Base-by-base conservation (phyloP, 768 basidiomycete species). In the Mycena indigotica region DNA sequence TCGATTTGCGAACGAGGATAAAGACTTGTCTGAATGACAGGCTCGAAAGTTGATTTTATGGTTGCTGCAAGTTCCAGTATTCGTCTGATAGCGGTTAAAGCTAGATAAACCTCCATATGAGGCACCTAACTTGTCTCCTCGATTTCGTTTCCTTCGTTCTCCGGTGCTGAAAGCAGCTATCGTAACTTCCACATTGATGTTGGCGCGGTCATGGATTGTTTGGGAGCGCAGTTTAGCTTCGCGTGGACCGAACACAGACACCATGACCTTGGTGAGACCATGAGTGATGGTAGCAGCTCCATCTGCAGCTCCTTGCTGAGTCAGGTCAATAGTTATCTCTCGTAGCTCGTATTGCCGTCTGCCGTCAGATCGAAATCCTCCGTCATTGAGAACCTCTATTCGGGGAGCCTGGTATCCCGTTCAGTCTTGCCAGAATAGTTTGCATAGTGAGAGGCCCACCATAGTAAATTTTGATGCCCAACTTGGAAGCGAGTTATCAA, bases 1-100 rank as follows among this genome's bases (percentile, higher is more conserved):
- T 96, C 93, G 70, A 99, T 97, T 70, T 95, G 88, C 29, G 91
- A 91, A 49, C 97, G 87, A 21, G 96, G 96, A 74, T 97, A 98
- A 46, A 99, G 82, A 58, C 81, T 82, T 5, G 91, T 89, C 69
- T 94, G 91, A 23, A 99, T 84, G 54, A 96, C 93, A 39, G 95
- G 94, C 69, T 98, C 96, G 69, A 99, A 98, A 0, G 97, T 98
- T 28, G 92, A 87, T 75, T 93, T 91, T 61, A 98, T 87, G 23
- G 88, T 85, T 2, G 92, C 80, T 12, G 89, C 91, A 61, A 97
- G 79, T 74, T 99, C 97, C 59, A 91, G 77, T 61, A 92, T 80
- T 16, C 94, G 93, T 73, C 95, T 96, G 63, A 57, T 55, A 45
- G 17, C 46, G 51, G 51, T 64, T 25, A 58, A 53, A 32, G 38